Percentiles rank a stretch among this genome's conserved stretches.
Conservation (phyloP, 305 asterid species). For the Striga hermonthica region DNA sequence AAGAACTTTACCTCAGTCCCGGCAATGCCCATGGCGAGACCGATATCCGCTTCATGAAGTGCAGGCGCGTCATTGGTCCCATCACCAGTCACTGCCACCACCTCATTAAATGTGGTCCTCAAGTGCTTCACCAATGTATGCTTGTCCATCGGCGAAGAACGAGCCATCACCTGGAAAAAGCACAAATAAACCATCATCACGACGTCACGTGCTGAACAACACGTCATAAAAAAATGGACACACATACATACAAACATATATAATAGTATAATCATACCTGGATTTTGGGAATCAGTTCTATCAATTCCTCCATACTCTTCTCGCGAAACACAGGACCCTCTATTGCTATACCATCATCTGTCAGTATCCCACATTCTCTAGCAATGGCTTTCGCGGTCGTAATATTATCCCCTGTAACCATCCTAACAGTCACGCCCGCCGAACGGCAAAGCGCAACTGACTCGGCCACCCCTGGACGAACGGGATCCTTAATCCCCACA, state of each 20-base stretch:
- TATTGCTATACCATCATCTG: conserved; percentile 81
- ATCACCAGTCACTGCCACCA: conserved; percentile 98
- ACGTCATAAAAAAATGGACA: neutral
- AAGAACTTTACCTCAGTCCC: conserved; percentile 73
- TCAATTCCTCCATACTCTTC: conserved; percentile 65
- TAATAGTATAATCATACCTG: conserved; percentile 45
- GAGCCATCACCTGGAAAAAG: conserved; percentile 83
- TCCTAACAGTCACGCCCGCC: conserved; percentile 86
- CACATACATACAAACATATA: neutral
- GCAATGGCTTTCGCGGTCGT: conserved; percentile 95
- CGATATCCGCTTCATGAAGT: conserved; percentile 98
- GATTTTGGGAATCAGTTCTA: conserved; percentile 67
- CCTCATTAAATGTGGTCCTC: conserved; percentile 87
- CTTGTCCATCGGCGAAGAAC: conserved; percentile 94
- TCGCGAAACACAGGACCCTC: conserved; percentile 92
- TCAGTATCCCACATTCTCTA: conserved; percentile 90
- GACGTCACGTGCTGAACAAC: too few relatives aligned
- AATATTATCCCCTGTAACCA: conserved; percentile 96
- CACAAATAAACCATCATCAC: too few relatives aligned
- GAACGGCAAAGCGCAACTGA: conserved; percentile 85
- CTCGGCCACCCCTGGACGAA: conserved; percentile 85
- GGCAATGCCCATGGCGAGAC: conserved; percentile 98
- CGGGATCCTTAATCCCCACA: conserved; percentile 94
- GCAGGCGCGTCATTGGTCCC: conserved; percentile 99
- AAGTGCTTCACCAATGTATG: conserved; percentile 88